phyloP scores from a whole-genome alignment of 176 grass and related monocot genomes.

The Avena sativa region DNA sequence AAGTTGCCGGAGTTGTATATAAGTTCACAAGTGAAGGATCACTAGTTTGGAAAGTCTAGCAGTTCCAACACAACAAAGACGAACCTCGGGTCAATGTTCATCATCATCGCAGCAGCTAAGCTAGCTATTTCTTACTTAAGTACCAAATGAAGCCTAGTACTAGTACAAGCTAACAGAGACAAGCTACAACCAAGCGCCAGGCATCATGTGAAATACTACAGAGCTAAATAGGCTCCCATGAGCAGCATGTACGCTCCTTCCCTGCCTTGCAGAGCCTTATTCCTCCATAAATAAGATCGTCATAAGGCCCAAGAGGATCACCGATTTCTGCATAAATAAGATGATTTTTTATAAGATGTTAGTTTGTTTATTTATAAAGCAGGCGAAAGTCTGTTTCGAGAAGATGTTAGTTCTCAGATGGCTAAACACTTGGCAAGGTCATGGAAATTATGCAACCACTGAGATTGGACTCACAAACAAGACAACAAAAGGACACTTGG shows the following conservation, averaged over 20 bases:
- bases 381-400: no score
- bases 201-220: not conserved
- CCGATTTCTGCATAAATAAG: slow-evolving; percentile 10
- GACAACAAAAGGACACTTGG: no score
- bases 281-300: not conserved
- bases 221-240: not conserved
- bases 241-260: not conserved
- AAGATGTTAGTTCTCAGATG: no score
- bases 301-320: no score
- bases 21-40: not conserved
- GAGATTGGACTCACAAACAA: no score
- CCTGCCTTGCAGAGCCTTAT: not conserved
- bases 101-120: not conserved
- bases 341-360: not conserved
- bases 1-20: not conserved
- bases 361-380: no score
- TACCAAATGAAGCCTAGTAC: not conserved
- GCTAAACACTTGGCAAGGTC: no score
- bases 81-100: not conserved
- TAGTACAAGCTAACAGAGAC: slow-evolving; percentile 1
- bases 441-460: no score
- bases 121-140: not conserved
- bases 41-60: not conserved
- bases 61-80: not conserved
- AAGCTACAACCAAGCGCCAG: not conserved